Base-by-base conservation (phyloP, 176 grass and related monocot genomes). In the Raddia distichophylla region DNA sequence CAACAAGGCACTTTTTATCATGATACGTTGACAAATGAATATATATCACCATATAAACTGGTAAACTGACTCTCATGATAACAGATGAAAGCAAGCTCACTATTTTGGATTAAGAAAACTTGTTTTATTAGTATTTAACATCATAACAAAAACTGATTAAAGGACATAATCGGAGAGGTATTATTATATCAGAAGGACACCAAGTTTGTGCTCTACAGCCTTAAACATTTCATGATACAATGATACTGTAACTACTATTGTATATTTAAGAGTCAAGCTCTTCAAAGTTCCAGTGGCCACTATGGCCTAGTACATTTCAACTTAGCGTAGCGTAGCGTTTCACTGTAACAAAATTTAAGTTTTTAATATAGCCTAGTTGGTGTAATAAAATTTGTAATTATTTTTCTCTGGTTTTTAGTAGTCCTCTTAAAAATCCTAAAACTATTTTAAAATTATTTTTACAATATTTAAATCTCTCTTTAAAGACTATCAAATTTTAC, bases 21-120 rank as follows among this genome's bases (percentile, higher is more conserved):
- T 50, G 51, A 56, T 80, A 7, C 3, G 40, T 66, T 42, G 9
- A 80, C n/a, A 2, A 22, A 57, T 33, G 15, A 54, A 19, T 79
- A 63, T 15, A 19, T 79, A 63, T 15, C 69, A 40, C 22, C 50
- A 22, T 44, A 43, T 67, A 75, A 51, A 58, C 8, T 6, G 32
- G 73, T 17, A 49, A 77, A 69, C 4, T 68, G 22, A 50, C 20
- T 68, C 62, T 32, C 49, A 58, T 67, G 69, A 3, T 1, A 34
- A 32, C 59, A 16, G 13, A 65, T 53, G 43, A 73, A 64, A 86
- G 73, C 8, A 33, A 11, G 40, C 16, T 11, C 17, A 74, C 10
- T 80, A 57, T 19, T 80, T 5, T 47, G 19, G 68, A 68, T 59
- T 67, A 76, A 67, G 60, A 12, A 84, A 76, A 58, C 42, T 59